Evolutionary conservation across 2,329 filamentous ascomycete genomes (phyloP), one percentile per base, ranked within the genome.

Genomic region (Pochonia chlamydosporia): DNA sequence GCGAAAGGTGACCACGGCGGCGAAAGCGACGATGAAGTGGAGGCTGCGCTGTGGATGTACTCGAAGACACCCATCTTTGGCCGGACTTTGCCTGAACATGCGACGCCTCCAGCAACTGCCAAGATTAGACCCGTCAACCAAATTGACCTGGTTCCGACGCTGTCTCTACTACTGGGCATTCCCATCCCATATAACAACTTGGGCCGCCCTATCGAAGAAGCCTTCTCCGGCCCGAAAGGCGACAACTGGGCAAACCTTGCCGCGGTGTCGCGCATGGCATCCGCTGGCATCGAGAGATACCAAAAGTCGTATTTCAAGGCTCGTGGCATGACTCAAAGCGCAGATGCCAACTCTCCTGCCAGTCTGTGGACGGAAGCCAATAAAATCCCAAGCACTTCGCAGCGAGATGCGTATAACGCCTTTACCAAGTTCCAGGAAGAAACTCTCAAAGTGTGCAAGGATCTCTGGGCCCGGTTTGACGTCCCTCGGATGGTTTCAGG

Each of bases 31-130:
- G 90, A 97, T 54, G 93, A 99, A 64, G 81, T 99, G 6, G 84
- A 99, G 65, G 90, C 93, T 47, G 90, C 93, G 2, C 67, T 99
- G 40, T 99, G 93, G 92, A 95, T 99, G 90, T 99, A 97, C 65
- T 95, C 93, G 1, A 95, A 91, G 65, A 84, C 81, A 56, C 82
- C 83, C 0, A 66, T 88, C 9, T 99, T 99, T 65, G 93, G 93
- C 14, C 83, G 90, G 33, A 87, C 81, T 2, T 74, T 79, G 42
- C 70, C 79, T 3, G 77, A 81, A 5, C 78, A 75, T 54, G 62
- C 68, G 13, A 69, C 73, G 18, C 84, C 82, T 16, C 83, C 81
- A 6, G 66, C 70, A n/a, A 88, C 79, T 20, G 90, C 91, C 35
- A 95, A 93, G 63, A 79, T 84, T 20, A 78, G 87, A 9, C 83